Base-by-base conservation (phyloP, 75 land plant species). In the Cunninghamia lanceolata region DNA sequence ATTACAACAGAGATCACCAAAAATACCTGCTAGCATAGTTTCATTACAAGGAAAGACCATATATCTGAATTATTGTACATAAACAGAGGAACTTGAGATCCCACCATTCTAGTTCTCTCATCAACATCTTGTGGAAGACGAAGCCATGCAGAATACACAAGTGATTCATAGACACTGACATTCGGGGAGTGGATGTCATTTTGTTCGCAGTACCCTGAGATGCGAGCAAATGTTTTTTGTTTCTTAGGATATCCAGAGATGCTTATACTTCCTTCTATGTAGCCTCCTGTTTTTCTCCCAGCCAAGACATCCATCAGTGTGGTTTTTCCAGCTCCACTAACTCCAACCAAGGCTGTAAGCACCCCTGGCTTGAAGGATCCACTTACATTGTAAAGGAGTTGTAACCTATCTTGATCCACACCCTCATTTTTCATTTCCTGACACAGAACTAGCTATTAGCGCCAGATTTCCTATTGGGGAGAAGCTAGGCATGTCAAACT, bases 251-350 rank as follows among this genome's bases (percentile, higher is more conserved):
- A 95, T 4, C 96, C 95, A 9, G 95, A 93, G 52, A 95, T 93
- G 39, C 63, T 88, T 39, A 95, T 94, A 36, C 68, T 63, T 15
- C 96, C 96, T 42, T 91, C 93, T 56, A 94, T 89, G 56, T 95
- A 95, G 28, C 96, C 96, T 77, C 92, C 94, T 7, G 96, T 94
- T 89, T 95, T 95, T 76, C 95, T 89, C 82, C 94, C 96, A 53
- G 93, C 94, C 40, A 95, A 84, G 6, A 95, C 95, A 89, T 93
- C 96, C 96, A 95, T 93, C n/a, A 95, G 85, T 14, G 95, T 94
- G 8, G 95, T 94, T 86, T 94, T 94, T 13, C 95, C 95, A 42
- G 95, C 95, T 17, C 95, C 95, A 56, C 94, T 94, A 28, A 94
- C 93, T 21, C 95, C 95, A 90, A 94, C 89, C 82, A 94, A 75